Conservation (phyloP, 305 asterid species). For the Coffea humblotiana region DNA sequence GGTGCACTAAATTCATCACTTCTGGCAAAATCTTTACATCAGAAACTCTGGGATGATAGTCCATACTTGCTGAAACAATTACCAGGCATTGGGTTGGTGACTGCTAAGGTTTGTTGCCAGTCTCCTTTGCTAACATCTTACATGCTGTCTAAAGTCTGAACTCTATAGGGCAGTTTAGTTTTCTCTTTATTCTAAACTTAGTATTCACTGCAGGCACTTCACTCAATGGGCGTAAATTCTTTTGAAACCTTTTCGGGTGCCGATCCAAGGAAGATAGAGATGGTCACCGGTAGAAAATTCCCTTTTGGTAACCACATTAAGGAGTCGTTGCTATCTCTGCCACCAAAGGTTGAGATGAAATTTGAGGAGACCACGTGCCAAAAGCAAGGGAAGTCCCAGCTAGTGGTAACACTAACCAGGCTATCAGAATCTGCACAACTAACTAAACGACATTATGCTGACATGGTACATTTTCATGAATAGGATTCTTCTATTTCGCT, state of each 20-base stretch:
- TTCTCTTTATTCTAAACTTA: constrained; percentile 21
- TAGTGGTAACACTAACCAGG: constrained; percentile 76
- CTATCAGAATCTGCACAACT: constrained; percentile 54
- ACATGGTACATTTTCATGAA: constrained; percentile 56
- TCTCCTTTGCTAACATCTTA: neutral
- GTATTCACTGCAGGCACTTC: constrained; percentile 69
- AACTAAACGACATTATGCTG: constrained; percentile 79
- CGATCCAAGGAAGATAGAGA: constrained; percentile 95
- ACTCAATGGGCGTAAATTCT: constrained; percentile 88
- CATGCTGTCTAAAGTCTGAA: constrained; percentile 5
- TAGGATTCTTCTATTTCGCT: constrained; percentile 7
- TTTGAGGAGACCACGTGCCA: constrained; percentile 59
- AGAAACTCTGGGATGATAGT: constrained; percentile 40
- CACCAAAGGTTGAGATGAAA: constrained; percentile 81
- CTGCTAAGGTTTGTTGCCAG: constrained; percentile 74
- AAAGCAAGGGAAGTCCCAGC: constrained; percentile 69
- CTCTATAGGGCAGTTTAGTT: neutral
- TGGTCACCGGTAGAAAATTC: constrained; percentile 84
- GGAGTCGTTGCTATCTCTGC: constrained; percentile 72
- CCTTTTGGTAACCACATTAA: constrained; percentile 98
- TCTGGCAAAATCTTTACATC: constrained; percentile 24
- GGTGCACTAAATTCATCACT: constrained; percentile 68
- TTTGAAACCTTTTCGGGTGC: constrained; percentile 82
- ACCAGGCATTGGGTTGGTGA: constrained; percentile 98
- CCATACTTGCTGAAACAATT: constrained; percentile 94